A percentile compares a stretch with the other conserved stretches of the same genome.
Conservation (phyloP, 345 rosid species). For the Rhodamnia rubescens region DNA sequence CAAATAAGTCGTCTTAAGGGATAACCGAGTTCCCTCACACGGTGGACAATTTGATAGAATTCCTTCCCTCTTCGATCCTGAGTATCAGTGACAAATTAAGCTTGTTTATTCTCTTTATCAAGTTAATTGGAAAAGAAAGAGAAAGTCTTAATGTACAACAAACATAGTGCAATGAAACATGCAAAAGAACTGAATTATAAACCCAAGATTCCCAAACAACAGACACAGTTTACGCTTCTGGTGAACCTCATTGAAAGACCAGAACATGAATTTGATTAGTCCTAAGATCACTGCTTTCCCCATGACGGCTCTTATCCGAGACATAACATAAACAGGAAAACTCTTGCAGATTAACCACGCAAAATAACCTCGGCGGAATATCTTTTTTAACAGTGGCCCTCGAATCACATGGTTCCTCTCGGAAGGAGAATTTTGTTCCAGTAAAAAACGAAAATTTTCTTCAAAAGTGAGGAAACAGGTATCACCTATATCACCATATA, state of each 20-base stretch:
- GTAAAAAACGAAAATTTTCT: not conserved
- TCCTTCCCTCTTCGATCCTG: constrained; percentile 18
- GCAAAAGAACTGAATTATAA: not conserved
- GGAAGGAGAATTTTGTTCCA: not conserved
- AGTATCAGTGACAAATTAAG: not conserved
- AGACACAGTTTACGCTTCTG: not conserved
- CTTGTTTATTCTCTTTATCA: not conserved
- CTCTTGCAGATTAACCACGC: not conserved
- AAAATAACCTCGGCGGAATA: not conserved
- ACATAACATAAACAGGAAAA: not conserved
- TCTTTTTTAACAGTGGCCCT: not conserved
- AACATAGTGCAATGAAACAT: not conserved
- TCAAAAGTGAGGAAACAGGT: not conserved
- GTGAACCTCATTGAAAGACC: not conserved
- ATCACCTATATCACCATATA: not conserved
- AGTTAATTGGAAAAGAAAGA: not conserved
- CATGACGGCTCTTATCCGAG: not conserved
- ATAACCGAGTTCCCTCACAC: constrained; percentile 4
- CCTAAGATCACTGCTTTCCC: not conserved
- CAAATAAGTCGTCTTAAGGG: constrained; percentile 13
- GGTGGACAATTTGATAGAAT: constrained; percentile 5
- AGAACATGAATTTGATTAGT: not conserved
- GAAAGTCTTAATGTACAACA: not conserved
- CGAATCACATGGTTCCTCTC: not conserved
- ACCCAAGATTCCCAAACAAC: not conserved